Percentiles rank a stretch among this genome's conserved stretches.
These are phyloP conservation scores for Otatea glauca DNA, from an alignment of 176 grass and related monocot species.

Conservation along the genomic window DNA sequence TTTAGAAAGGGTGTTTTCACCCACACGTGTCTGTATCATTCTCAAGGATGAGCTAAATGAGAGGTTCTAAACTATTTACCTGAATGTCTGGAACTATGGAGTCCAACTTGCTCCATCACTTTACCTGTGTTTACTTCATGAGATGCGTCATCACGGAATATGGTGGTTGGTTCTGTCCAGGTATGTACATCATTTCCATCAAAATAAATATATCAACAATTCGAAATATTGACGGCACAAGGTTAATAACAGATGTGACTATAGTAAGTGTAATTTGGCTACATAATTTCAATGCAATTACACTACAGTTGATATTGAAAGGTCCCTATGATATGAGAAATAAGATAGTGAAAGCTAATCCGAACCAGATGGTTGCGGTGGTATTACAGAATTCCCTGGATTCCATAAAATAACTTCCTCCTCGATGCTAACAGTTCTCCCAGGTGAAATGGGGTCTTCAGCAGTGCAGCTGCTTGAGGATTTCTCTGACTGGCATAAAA, in stretches of 20 bases:
- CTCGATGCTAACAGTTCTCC: constrained; percentile 5
- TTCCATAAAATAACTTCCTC: constrained; percentile 54
- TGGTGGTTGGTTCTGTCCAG: constrained; percentile 9
- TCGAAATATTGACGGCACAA: constrained; percentile 20
- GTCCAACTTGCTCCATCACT: constrained; percentile 18
- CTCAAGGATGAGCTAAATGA: not conserved
- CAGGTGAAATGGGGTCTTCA: constrained; percentile 17
- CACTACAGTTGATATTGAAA: constrained; percentile 16
- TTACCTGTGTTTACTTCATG: constrained; percentile 20
- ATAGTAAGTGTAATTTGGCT: constrained; percentile 6
- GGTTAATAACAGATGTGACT: not conserved
- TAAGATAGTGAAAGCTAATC: constrained; percentile 7
- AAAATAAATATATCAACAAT: not conserved
- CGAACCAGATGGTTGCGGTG: constrained; percentile 14
- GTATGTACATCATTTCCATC: constrained; percentile 12
- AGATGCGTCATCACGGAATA: constrained; percentile 19
- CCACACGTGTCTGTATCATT: not conserved
- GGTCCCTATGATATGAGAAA: constrained; percentile 7
- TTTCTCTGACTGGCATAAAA: not conserved
- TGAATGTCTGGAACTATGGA: constrained; percentile 25
- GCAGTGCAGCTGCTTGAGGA: not conserved
- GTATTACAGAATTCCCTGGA: constrained; percentile 29
- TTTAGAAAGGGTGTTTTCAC: not conserved
- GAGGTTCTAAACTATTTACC: constrained; percentile 32
- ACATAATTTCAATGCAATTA: not conserved